phyloP scores from a whole-genome alignment of 805 yeast species.

The Lipomyces yamadae region DNA sequence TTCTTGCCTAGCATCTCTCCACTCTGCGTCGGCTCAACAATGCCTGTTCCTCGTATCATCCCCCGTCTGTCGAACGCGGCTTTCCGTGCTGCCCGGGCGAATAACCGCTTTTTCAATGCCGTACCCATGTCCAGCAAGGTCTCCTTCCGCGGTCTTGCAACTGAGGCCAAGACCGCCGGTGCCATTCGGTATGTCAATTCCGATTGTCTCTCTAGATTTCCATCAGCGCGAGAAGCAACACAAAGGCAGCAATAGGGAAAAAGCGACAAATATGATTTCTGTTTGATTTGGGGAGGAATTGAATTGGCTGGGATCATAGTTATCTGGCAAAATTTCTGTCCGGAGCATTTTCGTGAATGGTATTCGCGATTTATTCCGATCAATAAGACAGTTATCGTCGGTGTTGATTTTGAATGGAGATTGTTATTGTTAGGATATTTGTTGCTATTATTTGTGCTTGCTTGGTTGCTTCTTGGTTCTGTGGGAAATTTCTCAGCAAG shows the following conservation, averaged over 20 bases:
- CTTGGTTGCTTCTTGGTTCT: neutral
- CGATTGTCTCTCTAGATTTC: neutral
- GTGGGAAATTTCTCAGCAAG: neutral
- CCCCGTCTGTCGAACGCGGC: constrained; percentile 73
- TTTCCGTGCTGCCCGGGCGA: constrained; percentile 85
- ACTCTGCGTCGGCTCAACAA: constrained; percentile 40
- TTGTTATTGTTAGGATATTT: neutral
- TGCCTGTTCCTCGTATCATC: constrained; percentile 58
- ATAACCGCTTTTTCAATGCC: constrained; percentile 61
- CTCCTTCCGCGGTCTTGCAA: constrained; percentile 62
- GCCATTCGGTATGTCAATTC: constrained; percentile 64
- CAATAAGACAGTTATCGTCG: neutral
- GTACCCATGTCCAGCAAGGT: constrained; percentile 36
- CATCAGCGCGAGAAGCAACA: neutral
- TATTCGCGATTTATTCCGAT: neutral
- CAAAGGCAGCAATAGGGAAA: neutral
- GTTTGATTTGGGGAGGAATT: neutral
- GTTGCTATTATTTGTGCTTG: neutral
- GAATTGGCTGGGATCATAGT: neutral
- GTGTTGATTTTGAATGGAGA: neutral
- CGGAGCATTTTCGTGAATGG: constrained; percentile 20
- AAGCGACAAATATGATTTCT: neutral
- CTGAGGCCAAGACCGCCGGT: constrained; percentile 65
- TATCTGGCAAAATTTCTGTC: constrained; percentile 17
- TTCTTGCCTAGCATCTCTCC: constrained; percentile 12